Base-by-base conservation (phyloP, 1,284 basidiomycete species). In the Cutaneotrichosporon sp. region DNA sequence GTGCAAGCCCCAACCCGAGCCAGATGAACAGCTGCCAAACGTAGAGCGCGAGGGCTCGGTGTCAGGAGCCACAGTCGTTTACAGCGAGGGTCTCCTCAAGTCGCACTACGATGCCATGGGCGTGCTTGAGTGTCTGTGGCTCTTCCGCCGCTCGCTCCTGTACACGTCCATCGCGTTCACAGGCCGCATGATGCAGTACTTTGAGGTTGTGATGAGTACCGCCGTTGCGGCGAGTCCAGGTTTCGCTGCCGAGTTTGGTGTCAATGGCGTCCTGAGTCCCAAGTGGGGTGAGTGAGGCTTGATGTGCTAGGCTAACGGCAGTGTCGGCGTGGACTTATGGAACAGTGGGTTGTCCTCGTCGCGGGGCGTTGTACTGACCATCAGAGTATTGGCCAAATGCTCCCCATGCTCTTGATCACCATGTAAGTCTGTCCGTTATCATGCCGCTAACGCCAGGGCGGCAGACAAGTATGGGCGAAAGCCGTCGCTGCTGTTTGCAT, bases 381-480 rank as follows among this genome's bases (percentile, higher is more conserved):
- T n/a, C 34, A 54, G 37, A 48, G 38, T 17, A 49, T 37, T 9
- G 52, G 49, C 2, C 52, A 54, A 15, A 52, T 54, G 30, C 14
- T 51, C 17, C 37, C 36, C 12, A 46, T 43, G n/a, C 33, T 18
- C 9, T 34, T 18, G 43, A 45, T 45, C 43, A 21, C 30, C 18
- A 35, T 35, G 43, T 45, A 8, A 18, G 33, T n/a, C 9, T 8
- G 17, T 13, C 38, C 23, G 20, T 42, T 46, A 14, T 15, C 22
- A 18, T 17, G 10, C 17, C 22, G 33, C 43, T 34, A 12, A 43
- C 20, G 8, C 0, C n/a, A 45, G 43, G 13, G 14, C 35, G 18
- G 8, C 53, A 2, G 64, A 65, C 55, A 20, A 49, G 20, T 56
- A 59, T 21, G 55, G 65, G 12, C 52, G 65, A 39, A 60, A 61